These are phyloP conservation scores for Cyclotella choctawhatcheeana DNA, from an alignment of 108 stramenopile species.

Conservation along the genomic window DNA sequence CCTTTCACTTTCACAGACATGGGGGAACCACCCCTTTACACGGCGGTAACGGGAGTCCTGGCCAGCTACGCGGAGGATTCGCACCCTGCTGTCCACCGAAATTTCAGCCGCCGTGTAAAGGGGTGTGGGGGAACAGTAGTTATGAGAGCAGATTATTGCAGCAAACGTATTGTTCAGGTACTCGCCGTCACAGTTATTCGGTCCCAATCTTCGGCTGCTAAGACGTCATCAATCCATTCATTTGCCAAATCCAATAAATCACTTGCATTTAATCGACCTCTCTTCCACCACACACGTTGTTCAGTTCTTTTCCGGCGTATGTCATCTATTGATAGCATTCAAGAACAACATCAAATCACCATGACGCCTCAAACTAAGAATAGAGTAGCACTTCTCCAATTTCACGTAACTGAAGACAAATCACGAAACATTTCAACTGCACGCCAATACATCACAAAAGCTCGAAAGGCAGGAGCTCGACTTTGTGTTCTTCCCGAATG, in stretches of 20 bases:
- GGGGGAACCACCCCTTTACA: no score
- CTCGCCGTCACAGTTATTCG: background rate
- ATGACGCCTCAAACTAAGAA: slow-evolving; percentile 15
- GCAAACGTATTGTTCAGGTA: background rate
- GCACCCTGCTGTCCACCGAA: no score
- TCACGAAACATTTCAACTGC: slow-evolving; percentile 78
- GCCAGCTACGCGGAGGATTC: no score
- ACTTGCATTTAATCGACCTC: background rate
- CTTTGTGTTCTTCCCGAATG: slow-evolving; percentile 95
- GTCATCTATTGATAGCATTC: background rate
- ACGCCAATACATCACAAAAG: slow-evolving; percentile 63
- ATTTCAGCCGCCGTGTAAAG: no score
- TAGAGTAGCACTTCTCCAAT: slow-evolving; percentile 92
- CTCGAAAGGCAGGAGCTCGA: slow-evolving; percentile 73
- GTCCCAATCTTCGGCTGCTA: background rate
- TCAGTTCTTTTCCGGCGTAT: background rate
- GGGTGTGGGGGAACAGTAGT: no score
- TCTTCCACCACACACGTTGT: background rate
- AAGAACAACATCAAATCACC: background rate
- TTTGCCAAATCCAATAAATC: background rate
- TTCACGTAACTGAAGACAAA: slow-evolving; percentile 86
- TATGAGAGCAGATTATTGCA: no score
- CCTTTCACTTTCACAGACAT: no score
- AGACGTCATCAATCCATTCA: background rate
- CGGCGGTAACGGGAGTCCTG: no score